Conservation (phyloP, 495 filamentous ascomycete genomes). For the Neurospora sublineolata region DNA sequence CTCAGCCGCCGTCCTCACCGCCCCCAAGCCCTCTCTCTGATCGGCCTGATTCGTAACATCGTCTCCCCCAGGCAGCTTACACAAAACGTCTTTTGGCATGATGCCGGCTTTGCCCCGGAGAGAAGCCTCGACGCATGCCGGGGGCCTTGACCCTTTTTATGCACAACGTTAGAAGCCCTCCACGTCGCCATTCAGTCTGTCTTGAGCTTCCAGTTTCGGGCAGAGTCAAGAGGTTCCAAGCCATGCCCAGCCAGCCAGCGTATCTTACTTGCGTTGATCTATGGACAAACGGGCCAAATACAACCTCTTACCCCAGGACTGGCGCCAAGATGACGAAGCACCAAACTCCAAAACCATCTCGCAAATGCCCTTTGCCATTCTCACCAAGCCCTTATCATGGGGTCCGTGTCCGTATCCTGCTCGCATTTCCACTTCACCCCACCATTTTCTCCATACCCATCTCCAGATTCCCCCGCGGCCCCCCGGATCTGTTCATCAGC, state of each 20-base stretch:
- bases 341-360: neutral
- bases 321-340: neutral
- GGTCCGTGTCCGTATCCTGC: neutral
- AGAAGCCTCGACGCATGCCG: neutral
- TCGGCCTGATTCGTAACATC: neutral
- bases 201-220: neutral
- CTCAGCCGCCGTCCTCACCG: constrained; percentile 26
- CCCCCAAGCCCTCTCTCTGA: constrained; percentile 11
- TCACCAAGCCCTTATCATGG: neutral
- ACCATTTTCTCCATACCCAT: neutral
- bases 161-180: neutral
- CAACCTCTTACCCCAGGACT: neutral
- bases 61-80: neutral
- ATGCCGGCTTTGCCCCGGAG: neutral
- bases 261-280: neutral
- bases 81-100: neutral
- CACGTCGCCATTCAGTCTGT: neutral
- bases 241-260: neutral
- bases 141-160: neutral
- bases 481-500: neutral
- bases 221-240: neutral
- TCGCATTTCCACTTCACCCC: neutral
- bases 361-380: neutral
- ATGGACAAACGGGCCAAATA: neutral
- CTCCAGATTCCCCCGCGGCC: neutral